phyloP scores from a whole-genome alignment of 2,329 filamentous ascomycete species.

The Gnomoniopsis smithogilvyi region DNA sequence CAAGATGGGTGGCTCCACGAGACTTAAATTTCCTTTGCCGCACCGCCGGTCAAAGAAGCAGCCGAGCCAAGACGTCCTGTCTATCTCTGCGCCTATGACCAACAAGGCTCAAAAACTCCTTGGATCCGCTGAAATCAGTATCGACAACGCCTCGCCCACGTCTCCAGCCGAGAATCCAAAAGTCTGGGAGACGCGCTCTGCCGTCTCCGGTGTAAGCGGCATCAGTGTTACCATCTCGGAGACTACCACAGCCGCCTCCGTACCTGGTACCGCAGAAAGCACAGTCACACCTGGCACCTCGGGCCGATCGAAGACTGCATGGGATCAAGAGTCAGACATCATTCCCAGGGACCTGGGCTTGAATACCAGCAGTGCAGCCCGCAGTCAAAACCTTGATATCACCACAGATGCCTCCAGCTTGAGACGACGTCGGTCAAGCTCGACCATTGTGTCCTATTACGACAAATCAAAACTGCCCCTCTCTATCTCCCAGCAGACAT shows the following conservation, averaged over 20 bases:
- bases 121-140: slow-evolving; percentile 42
- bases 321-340: slow-evolving; percentile 47
- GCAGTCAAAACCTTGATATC: slow-evolving; percentile 22
- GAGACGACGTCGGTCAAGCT: slow-evolving; percentile 48
- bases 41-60: slow-evolving; percentile 42
- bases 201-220: slow-evolving; percentile 38
- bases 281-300: slow-evolving; percentile 22
- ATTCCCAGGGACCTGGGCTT: slow-evolving; percentile 31
- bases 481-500: slow-evolving; percentile 57
- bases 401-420: slow-evolving; percentile 42
- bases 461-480: slow-evolving; percentile 54
- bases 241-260: slow-evolving; percentile 32
- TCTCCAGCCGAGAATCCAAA: slow-evolving; percentile 21
- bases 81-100: slow-evolving; percentile 37
- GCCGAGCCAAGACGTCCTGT: slow-evolving; percentile 24
- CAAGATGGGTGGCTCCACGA: slow-evolving; percentile 26
- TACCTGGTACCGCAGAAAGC: slow-evolving; percentile 19
- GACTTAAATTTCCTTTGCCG: slow-evolving; percentile 47
- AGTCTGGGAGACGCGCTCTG: slow-evolving; percentile 42
- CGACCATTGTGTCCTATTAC: slow-evolving; percentile 56
- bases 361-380: slow-evolving; percentile 23
- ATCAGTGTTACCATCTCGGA: slow-evolving; percentile 45
- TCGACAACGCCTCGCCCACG: slow-evolving; percentile 31
- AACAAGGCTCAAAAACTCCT: slow-evolving; percentile 49
- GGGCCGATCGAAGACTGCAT: slow-evolving; percentile 25